Percentiles rank a stretch among this genome's conserved stretches.
phyloP scores from a whole-genome alignment of 2,329 filamentous ascomycete genomes.

The Claviceps quebecensis region DNA sequence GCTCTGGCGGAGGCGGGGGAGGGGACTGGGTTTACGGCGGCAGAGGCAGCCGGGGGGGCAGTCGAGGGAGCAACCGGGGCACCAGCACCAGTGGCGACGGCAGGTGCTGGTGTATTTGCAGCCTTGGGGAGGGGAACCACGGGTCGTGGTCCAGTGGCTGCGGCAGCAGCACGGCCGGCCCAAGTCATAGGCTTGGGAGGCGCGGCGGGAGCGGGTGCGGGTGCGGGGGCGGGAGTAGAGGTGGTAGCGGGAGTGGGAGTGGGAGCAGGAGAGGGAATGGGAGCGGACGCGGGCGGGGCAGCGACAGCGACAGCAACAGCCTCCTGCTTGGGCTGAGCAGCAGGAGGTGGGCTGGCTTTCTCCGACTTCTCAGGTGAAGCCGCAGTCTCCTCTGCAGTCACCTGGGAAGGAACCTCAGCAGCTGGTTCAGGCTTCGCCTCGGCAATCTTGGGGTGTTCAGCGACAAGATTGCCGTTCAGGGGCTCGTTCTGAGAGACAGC shows the following conservation, averaged over 20 bases:
- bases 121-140: conserved; percentile 45
- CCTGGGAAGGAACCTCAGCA: conserved; percentile 28
- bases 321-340: conserved; percentile 26
- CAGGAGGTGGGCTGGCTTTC: conserved; percentile 42
- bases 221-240: conserved; percentile 13
- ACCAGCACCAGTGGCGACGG: conserved; percentile 26
- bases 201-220: conserved; percentile 26
- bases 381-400: conserved; percentile 39
- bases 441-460: conserved; percentile 20
- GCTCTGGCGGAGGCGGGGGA: conserved; percentile 15
- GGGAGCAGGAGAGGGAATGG: conserved; percentile 9
- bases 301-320: conserved; percentile 31
- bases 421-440: conserved; percentile 13
- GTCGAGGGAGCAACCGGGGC: conserved; percentile 24
- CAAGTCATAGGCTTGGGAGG: conserved; percentile 54
- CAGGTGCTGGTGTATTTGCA: conserved; percentile 33
- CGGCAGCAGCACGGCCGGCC: conserved; percentile 56
- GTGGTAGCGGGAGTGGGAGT: conserved; percentile 30
- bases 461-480: conserved; percentile 8
- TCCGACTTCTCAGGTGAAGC: conserved; percentile 54
- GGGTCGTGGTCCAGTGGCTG: conserved; percentile 39
- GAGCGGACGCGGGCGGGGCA: conserved; percentile 16
- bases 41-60: conserved; percentile 21
- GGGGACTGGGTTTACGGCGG: conserved; percentile 10
- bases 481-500: conserved; percentile 4